Evolutionary conservation across 139 green algal genomes (phyloP).

Genomic region (Chlamydomonas eustigma): DNA sequence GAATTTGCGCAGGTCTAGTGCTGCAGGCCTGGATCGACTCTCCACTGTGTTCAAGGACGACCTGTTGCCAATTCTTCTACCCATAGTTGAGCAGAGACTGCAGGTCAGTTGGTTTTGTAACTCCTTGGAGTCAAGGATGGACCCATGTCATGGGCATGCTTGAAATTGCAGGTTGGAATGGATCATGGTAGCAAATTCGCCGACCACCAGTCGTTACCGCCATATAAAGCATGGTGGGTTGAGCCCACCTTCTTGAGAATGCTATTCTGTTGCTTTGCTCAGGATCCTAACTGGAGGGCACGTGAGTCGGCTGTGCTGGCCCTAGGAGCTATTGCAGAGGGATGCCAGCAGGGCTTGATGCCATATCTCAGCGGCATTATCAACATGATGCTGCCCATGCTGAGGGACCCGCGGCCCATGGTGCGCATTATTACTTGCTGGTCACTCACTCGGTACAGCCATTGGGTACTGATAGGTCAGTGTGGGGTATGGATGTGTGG

Average conservation of each 20-base stretch:
- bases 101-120: too few relatives aligned
- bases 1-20: slow-evolving; percentile 88
- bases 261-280: neutral
- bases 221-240: too few relatives aligned
- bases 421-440: slow-evolving; percentile 91
- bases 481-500: slow-evolving; percentile 20
- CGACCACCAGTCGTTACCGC: too few relatives aligned
- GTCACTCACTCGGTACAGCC: slow-evolving; percentile 79
- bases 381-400: slow-evolving; percentile 66
- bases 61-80: slow-evolving; percentile 87
- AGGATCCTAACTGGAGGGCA: slow-evolving; percentile 51
- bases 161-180: too few relatives aligned
- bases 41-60: slow-evolving; percentile 75
- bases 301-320: slow-evolving; percentile 85
- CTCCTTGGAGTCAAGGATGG: too few relatives aligned
- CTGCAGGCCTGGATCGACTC: slow-evolving; percentile 86
- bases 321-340: slow-evolving; percentile 85
- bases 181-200: too few relatives aligned
- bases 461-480: slow-evolving; percentile 57
- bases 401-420: slow-evolving; percentile 73
- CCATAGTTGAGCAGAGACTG: slow-evolving; percentile 79
- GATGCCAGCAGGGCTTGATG: slow-evolving; percentile 75
- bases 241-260: too few relatives aligned
- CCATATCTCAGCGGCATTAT: slow-evolving; percentile 75
- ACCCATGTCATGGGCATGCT: too few relatives aligned